Evolutionary conservation across 164 flowering plant species (phyloP), one percentile per base, ranked within the genome.

Genomic region (Macadamia integrifolia): DNA sequence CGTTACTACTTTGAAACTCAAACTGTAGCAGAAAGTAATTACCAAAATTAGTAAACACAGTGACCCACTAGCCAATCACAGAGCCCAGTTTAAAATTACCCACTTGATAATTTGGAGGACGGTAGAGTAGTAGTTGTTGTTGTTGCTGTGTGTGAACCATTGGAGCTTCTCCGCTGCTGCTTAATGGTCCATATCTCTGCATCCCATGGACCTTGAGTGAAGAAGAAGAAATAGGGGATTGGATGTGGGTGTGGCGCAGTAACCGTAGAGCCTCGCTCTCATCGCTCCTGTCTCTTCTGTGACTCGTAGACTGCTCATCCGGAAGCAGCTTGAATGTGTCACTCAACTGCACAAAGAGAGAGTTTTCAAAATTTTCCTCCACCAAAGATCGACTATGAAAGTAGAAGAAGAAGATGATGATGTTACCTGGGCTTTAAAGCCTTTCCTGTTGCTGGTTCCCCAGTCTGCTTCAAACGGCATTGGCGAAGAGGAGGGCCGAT

Each of bases 1-100:
- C 77, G 61, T 80, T 75, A 80, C 85, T 77, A 81, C 82, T 77
- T 42, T 77, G 67, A 70, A 70, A 74, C 78, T 85, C 82, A 69
- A 72, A 60, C 69, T 72, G 57, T 14, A 15, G 1, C 23, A 61
- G 18, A 48, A 1, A 6, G 8, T 11, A 1, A 44, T 61, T 2
- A 10, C 6, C 23, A 29, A 66, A 48, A 13, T 3, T 3, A 11
- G 23, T 29, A 3, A 6, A 35, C 5, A 14, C 10, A 60, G 28
- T 35, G 1, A n/a, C 18, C 40, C 15, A 6, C 30, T 13, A 30
- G n/a, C 32, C 58, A 13, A 15, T 29, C 6, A 4, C 7, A 61
- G 31, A 4, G n/a, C 12, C 9, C 1, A 28, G 14, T 60, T 43
- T 18, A 6, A 9, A 60, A 35, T 76, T 4, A 53, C 85, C 42